Evolutionary conservation across 306 rosid genomes (phyloP).

Genomic region (Cicer bijugum): DNA sequence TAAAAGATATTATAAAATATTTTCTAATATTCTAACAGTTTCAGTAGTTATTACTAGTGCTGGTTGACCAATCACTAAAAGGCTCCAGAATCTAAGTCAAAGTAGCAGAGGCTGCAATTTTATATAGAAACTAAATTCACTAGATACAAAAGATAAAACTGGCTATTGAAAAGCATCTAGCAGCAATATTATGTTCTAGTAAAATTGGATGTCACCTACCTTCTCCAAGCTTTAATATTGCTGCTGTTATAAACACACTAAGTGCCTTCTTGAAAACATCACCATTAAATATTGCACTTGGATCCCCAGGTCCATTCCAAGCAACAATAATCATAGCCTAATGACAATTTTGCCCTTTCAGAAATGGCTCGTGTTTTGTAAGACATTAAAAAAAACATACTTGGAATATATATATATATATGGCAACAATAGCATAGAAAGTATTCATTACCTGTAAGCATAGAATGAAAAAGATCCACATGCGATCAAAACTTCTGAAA

Average conservation of each 20-base stretch:
- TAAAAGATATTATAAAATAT: too few relatives aligned
- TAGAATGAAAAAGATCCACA: slow-evolving; percentile 95
- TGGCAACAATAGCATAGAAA: slow-evolving; percentile 36
- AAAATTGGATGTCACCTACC: slow-evolving; percentile 52
- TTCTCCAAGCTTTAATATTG: slow-evolving; percentile 90
- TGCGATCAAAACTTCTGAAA: slow-evolving; percentile 97
- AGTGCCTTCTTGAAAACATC: slow-evolving; percentile 89
- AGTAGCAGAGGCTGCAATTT: slow-evolving; percentile 12
- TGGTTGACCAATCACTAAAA: slow-evolving; percentile 22
- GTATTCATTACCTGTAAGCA: slow-evolving; percentile 78
- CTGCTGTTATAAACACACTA: slow-evolving; percentile 91
- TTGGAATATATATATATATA: background rate
- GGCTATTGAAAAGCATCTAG: background rate
- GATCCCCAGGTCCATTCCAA: slow-evolving; percentile 91
- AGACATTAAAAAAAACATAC: background rate
- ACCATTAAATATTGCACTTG: slow-evolving; percentile 60
- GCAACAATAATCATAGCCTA: slow-evolving; percentile 97
- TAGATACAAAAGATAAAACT: slow-evolving; percentile 19
- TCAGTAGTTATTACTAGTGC: background rate
- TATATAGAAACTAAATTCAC: background rate
- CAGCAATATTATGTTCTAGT: background rate
- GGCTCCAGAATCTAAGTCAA: slow-evolving; percentile 21
- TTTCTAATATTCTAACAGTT: background rate
- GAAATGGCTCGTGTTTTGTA: slow-evolving; percentile 29
- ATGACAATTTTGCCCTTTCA: slow-evolving; percentile 42